Evolutionary conservation across 164 flowering plant species (phyloP).

Genomic region (Tinospora cordifolia): DNA sequence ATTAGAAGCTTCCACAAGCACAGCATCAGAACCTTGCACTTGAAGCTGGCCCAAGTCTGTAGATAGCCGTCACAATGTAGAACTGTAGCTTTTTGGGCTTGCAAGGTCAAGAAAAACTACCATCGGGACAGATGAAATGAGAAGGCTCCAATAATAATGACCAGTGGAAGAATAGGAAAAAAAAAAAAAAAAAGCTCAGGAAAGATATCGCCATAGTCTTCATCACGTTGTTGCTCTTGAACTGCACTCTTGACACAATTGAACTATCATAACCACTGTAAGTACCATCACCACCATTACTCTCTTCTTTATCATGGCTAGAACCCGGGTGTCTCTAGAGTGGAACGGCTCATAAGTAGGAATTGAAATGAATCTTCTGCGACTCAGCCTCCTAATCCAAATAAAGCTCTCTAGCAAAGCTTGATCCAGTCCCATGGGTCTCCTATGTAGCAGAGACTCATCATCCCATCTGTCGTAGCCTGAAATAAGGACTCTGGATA

Average conservation of each 20-base stretch:
- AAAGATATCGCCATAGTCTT: conserved; percentile 41
- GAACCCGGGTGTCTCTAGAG: neutral
- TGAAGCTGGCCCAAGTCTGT: neutral
- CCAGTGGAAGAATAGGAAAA: conserved; percentile 18
- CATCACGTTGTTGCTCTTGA: neutral
- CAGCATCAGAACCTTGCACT: neutral
- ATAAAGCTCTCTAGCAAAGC: conserved; percentile 1
- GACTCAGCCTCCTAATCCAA: too few relatives aligned
- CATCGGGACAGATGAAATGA: neutral
- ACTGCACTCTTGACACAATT: neutral
- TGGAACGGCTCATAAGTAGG: neutral
- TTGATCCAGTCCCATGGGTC: neutral
- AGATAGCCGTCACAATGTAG: neutral
- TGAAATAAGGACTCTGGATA: conserved; percentile 14
- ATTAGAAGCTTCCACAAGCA: conserved; percentile 11
- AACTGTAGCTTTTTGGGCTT: conserved; percentile 29
- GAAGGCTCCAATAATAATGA: neutral
- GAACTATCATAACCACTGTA: neutral
- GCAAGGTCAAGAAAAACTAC: conserved; percentile 73
- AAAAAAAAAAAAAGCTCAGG: conserved; percentile 56
- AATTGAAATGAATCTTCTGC: neutral
- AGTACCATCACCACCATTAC: neutral
- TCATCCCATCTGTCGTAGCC: neutral
- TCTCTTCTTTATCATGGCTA: conserved; percentile 9
- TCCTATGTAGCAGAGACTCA: neutral